Evolutionary conservation across 179 eudicot genomes (phyloP), one percentile per base, ranked within the genome.

Genomic region (Drosera spatulata): DNA sequence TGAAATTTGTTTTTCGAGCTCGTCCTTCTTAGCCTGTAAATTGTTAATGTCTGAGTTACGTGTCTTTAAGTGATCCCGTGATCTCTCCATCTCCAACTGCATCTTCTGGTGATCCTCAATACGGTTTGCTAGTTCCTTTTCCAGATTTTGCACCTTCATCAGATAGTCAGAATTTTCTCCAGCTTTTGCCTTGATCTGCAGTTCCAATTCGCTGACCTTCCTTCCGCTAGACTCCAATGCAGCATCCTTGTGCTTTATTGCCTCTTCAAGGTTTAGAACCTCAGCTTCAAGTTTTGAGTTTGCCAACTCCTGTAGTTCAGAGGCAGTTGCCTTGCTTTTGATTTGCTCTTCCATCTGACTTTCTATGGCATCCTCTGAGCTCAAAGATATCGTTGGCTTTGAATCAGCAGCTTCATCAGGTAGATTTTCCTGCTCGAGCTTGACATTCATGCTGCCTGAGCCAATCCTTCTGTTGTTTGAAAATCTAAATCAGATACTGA

Each of bases 131-230:
- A 55, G 39, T 46, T 72, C 76, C 37, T 48, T 63, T 62, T 61
- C 56, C 44, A 74, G 63, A 58, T 10, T 57, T 40, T 66, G 75
- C 5, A 74, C 59, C 68, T 60, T 61, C 1, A 60, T 52, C 60
- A 71, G 41, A 10, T 50, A 59, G 2, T 61, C 73, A 9, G 77
- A 69, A 54, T 44, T 61, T 61, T 74, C 77, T 62, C 65, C 59
- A 39, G 74, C 14, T 68, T 68, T 77, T 67, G 69, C 72, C 60
- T 67, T 49, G 10, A 75, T 40, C 57, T 71, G 52, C 11, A 60
- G 53, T 65, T 76, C 81, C 44, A 74, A 39, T 37, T 79, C 79
- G 2, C 39, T 38, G 37, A 71, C 69, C 63, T 68, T 62, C 56
- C 55, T 63, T 9, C 71, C 63, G 63, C 73, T 38, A 5, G 47